Evolutionary conservation across 306 rosid species (phyloP), one percentile per base, ranked within the genome.

Genomic region (Argentina anserina): DNA sequence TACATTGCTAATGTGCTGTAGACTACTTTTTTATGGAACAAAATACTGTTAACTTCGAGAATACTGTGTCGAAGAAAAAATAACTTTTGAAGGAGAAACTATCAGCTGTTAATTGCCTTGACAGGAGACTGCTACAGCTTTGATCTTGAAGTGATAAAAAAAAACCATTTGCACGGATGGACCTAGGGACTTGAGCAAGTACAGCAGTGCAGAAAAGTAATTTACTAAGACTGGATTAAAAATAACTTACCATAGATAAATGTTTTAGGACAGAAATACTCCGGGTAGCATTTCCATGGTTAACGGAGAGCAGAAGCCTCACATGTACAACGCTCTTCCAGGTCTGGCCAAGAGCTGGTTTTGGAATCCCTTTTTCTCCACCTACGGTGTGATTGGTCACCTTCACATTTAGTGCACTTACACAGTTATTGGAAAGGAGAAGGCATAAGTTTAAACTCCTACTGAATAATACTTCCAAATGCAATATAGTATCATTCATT

Each of bases 261-360:
- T 89, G 98, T 55, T 89, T 93, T 70, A 89, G 75, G 65, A 87
- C 72, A 41, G 88, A 87, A 61, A 87, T 75, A 25, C 49, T 81
- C 71, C 84, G 79, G 53, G 63, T 42, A 25, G 77, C 73, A 81
- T 83, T 77, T 75, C 87, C 87, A 47, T 68, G 84, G 26, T 89
- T 89, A 71, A 80, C 84, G 60, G 90, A 85, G 75, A 90, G 90
- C 58, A 81, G 73, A 79, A 90, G 86, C 68, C 97, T 83, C 46
- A 86, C 85, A 72, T 89, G 96, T 67, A 97, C 90, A 36, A 93
- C 80, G 73, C 88, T 87, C 84, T 93, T 93, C 98, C 98, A 93
- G 75, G 88, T 89, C 86, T 93, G 92, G 75, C 98, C 97, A 31
- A 93, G 93, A 81, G 98, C 96, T 25, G 98, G 93, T 81, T 93